Conservation (phyloP, 306 rosid genomes). For the Gillenia trifoliata region DNA sequence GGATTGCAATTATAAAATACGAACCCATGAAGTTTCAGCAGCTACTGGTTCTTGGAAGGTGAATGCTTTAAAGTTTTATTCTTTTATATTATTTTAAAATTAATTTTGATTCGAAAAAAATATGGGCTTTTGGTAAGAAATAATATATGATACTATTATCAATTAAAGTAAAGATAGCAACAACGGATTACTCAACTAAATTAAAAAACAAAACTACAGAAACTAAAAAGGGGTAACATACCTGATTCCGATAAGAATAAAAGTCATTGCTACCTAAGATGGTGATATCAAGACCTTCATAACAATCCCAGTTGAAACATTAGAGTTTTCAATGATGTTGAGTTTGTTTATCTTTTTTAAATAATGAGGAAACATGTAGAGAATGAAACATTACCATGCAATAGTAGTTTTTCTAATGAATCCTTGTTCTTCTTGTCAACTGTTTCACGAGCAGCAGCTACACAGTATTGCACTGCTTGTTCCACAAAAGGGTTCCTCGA, state of each 20-base stretch:
- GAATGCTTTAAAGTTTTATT: neutral
- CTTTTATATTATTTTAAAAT: no score
- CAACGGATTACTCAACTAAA: neutral
- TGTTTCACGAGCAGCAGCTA: conserved; percentile 77
- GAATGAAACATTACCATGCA: conserved; percentile 50
- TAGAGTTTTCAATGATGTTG: conserved; percentile 3
- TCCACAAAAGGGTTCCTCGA: conserved; percentile 88
- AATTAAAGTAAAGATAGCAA: neutral
- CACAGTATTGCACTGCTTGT: conserved; percentile 80
- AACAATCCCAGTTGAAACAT: conserved; percentile 31
- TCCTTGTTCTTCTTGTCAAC: conserved; percentile 55
- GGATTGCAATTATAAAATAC: conserved; percentile 1
- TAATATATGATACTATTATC: neutral
- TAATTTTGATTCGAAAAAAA: neutral
- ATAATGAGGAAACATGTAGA: conserved; percentile 4
- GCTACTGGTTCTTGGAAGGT: neutral
- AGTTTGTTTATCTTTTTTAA: neutral
- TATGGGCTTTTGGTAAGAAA: neutral
- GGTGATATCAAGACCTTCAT: conserved; percentile 85
- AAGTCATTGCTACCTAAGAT: conserved; percentile 90
- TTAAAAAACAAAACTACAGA: neutral
- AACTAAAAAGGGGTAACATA: conserved; percentile 25
- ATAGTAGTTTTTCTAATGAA: conserved; percentile 53
- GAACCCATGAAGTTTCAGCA: neutral
- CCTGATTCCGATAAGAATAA: conserved; percentile 87